These are phyloP conservation scores for Oryza nivara DNA, from an alignment of 176 grass and related monocot species.

Conservation along the genomic window DNA sequence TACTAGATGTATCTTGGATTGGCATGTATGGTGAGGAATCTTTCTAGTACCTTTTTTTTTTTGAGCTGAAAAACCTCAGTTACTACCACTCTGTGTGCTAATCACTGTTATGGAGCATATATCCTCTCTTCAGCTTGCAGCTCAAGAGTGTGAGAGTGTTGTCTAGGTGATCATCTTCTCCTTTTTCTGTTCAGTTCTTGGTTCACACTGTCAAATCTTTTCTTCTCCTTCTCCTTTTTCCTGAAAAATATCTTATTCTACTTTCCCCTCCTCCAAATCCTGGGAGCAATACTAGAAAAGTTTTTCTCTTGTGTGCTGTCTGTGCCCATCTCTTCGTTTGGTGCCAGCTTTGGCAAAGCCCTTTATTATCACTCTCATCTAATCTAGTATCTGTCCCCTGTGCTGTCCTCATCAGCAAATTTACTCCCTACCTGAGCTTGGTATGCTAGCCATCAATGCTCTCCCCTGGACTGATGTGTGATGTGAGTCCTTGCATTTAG, in stretches of 20 bases:
- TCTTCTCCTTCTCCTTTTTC: neutral
- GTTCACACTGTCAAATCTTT: slow-evolving; percentile 14
- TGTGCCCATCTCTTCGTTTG: neutral
- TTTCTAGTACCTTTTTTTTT: neutral
- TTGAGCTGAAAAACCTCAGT: neutral
- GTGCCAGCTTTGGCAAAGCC: slow-evolving; percentile 32
- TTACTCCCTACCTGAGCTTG: slow-evolving; percentile 35
- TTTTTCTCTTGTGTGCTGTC: slow-evolving; percentile 14
- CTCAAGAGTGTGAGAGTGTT: neutral
- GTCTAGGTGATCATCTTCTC: neutral
- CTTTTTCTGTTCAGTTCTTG: slow-evolving; percentile 1
- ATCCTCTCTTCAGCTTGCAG: neutral
- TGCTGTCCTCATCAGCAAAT: slow-evolving; percentile 36
- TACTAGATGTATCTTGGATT: slow-evolving; percentile 15
- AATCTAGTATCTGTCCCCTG: slow-evolving; percentile 17
- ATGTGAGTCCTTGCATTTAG: slow-evolving; percentile 37
- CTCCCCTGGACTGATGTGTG: slow-evolving; percentile 25
- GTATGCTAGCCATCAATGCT: slow-evolving; percentile 38
- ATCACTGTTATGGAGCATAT: neutral
- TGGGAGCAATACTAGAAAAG: slow-evolving; percentile 16
- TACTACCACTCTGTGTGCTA: neutral
- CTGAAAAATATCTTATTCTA: slow-evolving; percentile 19
- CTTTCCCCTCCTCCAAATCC: slow-evolving; percentile 13
- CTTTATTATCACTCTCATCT: slow-evolving; percentile 38
- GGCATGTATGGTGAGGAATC: slow-evolving; percentile 35